Evolutionary conservation across 768 basidiomycete species (phyloP).

Genomic region (Termitomyces sp.): DNA sequence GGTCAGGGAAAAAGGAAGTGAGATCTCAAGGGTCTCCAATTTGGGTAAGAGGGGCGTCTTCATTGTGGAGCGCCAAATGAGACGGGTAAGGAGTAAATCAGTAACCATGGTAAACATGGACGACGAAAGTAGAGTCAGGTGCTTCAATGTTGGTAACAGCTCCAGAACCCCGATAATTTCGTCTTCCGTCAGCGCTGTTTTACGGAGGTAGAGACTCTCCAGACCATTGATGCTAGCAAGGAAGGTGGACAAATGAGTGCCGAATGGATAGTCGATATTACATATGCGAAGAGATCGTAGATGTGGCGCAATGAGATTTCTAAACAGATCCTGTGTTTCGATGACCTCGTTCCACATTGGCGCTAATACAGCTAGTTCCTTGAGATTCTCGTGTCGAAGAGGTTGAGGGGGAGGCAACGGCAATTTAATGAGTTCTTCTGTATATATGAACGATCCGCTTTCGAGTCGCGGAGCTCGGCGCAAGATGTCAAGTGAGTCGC

Average conservation of each 20-base stretch:
- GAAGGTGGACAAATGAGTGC: constrained; percentile 26
- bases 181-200: constrained; percentile 27
- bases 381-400: constrained; percentile 25
- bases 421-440: constrained; percentile 3
- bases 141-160: constrained; percentile 25
- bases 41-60: constrained; percentile 23
- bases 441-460: constrained; percentile 14
- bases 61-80: constrained; percentile 25
- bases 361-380: constrained; percentile 30
- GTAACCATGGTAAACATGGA: constrained; percentile 23
- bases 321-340: constrained; percentile 30
- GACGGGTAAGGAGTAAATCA: constrained; percentile 25
- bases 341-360: constrained; percentile 28
- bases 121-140: constrained; percentile 28
- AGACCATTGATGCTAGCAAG: constrained; percentile 25
- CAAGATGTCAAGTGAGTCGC: constrained; percentile 14
- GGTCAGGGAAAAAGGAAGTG: constrained; percentile 25
- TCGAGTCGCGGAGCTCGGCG: constrained; percentile 12
- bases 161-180: constrained; percentile 27
- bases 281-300: constrained; percentile 32
- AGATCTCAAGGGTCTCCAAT: constrained; percentile 30
- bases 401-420: constrained; percentile 4
- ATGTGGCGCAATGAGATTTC: constrained; percentile 26
- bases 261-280: constrained; percentile 29
- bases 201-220: constrained; percentile 30